phyloP scores from a whole-genome alignment of 768 basidiomycete genomes.

The Pleurotus ostreatus region DNA sequence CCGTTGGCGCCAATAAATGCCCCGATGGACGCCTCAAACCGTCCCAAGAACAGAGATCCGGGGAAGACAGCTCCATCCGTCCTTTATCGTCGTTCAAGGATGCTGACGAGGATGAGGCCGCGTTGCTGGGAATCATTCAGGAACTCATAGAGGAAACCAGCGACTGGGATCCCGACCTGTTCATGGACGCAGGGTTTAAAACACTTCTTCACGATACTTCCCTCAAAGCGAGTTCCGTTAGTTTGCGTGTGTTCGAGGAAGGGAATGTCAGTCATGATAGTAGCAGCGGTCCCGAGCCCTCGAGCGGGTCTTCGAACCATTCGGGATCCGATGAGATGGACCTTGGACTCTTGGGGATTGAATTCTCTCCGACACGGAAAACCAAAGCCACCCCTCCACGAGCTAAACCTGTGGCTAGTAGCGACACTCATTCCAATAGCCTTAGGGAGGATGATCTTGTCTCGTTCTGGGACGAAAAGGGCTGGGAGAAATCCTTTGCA shows the following conservation, averaged over 20 bases:
- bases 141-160: conserved; percentile 48
- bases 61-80: not conserved
- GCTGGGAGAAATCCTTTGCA: conserved; percentile 1
- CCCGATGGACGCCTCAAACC: not conserved
- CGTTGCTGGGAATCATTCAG: conserved; percentile 37
- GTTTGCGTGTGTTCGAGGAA: not conserved
- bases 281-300: not conserved
- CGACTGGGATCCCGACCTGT: conserved; percentile 46
- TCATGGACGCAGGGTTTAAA: conserved; percentile 45
- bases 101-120: conserved; percentile 19
- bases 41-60: no score
- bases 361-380: conserved; percentile 13
- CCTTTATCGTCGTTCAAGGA: not conserved
- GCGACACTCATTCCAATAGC: not conserved
- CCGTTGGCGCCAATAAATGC: not conserved
- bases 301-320: conserved; percentile 8
- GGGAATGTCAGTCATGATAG: not conserved
- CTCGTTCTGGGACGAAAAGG: conserved; percentile 18
- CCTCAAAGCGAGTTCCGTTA: conserved; percentile 1
- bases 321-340: conserved; percentile 18
- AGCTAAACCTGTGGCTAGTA: conserved; percentile 6
- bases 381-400: conserved; percentile 6
- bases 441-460: conserved; percentile 4
- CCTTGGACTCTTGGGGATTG: conserved; percentile 18
- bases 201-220: conserved; percentile 34